phyloP scores from a whole-genome alignment of 148 eudicot genomes.

The Heliamphora exappendiculata region DNA sequence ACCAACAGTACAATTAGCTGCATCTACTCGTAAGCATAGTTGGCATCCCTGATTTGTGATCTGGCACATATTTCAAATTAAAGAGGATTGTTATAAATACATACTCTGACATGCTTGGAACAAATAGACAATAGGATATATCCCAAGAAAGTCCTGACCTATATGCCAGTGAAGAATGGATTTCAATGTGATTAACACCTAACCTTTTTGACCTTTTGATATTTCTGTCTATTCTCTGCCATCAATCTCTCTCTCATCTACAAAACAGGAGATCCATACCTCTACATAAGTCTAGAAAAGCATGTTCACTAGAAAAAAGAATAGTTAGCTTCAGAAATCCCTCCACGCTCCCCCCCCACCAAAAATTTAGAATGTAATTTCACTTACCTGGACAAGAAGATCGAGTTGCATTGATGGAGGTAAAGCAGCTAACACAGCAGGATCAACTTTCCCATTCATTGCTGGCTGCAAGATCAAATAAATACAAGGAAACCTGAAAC shows the following conservation, averaged over 20 bases:
- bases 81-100: neutral
- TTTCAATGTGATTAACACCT: conserved; percentile 4
- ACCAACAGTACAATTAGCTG: neutral
- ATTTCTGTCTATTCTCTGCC: conserved; percentile 96
- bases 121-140: neutral
- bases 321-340: neutral
- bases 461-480: conserved; percentile 57
- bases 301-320: neutral
- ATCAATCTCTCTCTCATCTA: conserved; percentile 98
- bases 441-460: conserved; percentile 70
- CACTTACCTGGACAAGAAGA: conserved; percentile 81
- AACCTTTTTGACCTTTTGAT: conserved; percentile 96
- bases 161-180: neutral
- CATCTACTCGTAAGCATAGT: neutral
- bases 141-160: neutral
- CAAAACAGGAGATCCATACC: conserved; percentile 15
- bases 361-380: neutral
- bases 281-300: neutral
- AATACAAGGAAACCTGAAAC: neutral
- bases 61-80: neutral
- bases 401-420: conserved; percentile 99
- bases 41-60: neutral
- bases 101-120: conserved; percentile 2
- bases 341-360: neutral
- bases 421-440: conserved; percentile 86